A percentile compares a stretch with the other conserved stretches of the same genome.
Conservation (phyloP, 192 early-diverging fungal species). For the Funneliformis geosporum region DNA sequence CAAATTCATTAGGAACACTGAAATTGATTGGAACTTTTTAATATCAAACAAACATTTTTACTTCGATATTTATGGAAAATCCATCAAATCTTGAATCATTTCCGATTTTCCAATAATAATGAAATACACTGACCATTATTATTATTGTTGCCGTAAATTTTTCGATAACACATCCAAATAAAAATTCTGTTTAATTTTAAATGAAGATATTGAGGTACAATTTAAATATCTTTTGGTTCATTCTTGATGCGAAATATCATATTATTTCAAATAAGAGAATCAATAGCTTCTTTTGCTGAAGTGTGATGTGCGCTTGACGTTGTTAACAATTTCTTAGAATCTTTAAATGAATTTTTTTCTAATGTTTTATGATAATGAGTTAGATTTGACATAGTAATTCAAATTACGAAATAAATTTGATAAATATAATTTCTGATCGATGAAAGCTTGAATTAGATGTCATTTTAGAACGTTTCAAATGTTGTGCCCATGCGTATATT, state of each 20-base stretch:
- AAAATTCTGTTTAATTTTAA: constrained; percentile 2
- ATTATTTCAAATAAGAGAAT: neutral
- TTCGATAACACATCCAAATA: constrained; percentile 15
- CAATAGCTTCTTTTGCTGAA: neutral
- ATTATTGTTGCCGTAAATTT: neutral
- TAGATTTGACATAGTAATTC: neutral
- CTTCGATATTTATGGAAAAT: constrained; percentile 1
- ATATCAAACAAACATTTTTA: constrained; percentile 11
- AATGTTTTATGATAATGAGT: neutral
- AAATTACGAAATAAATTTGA: neutral
- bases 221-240: neutral
- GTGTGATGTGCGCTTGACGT: neutral
- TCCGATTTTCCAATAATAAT: neutral
- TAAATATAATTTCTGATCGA: no score
- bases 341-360: neutral
- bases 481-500: no score
- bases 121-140: neutral
- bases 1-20: neutral
- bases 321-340: neutral
- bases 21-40: constrained; percentile 5
- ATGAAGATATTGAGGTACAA: constrained; percentile 9
- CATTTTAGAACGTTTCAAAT: no score
- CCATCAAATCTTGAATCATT: neutral
- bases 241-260: neutral
- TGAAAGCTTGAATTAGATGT: no score